These are phyloP conservation scores for Medicago truncatula DNA, from an alignment of 306 rosid genomes.

Conservation along the genomic window DNA sequence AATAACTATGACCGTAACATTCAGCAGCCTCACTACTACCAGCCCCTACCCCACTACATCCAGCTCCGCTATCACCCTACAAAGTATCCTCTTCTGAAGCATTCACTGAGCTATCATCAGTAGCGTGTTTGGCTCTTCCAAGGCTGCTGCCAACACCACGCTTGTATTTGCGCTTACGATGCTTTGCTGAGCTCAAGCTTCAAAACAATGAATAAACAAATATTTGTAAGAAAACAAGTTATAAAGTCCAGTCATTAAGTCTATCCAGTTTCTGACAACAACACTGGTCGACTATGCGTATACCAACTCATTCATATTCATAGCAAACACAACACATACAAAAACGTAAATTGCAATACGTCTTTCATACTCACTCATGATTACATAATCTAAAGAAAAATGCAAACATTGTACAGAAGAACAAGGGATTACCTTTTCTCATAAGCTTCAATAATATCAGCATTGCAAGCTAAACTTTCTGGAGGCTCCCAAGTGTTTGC, in stretches of 20 bases:
- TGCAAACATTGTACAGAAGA: background rate
- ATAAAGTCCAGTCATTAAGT: background rate
- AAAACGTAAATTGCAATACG: background rate
- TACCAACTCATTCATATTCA: constrained; percentile 13
- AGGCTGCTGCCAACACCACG: constrained; percentile 39
- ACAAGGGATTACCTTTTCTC: constrained; percentile 67
- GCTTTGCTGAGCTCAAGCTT: constrained; percentile 68
- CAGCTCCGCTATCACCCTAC: background rate
- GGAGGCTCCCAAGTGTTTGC: constrained; percentile 95
- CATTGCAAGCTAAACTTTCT: constrained; percentile 68
- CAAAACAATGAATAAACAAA: constrained; percentile 37
- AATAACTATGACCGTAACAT: background rate
- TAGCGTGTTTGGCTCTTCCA: constrained; percentile 41
- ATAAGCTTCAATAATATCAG: constrained; percentile 69
- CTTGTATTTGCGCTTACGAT: constrained; percentile 68
- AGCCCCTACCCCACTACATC: background rate
- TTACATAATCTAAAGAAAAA: constrained; percentile 13
- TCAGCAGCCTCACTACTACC: background rate
- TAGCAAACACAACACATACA: constrained; percentile 20
- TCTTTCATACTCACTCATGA: background rate
- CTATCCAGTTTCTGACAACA: constrained; percentile 9
- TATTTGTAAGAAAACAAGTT: background rate
- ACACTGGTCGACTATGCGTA: background rate
- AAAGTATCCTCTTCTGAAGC: constrained; percentile 13
- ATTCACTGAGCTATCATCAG: constrained; percentile 43